These are phyloP conservation scores for Lepidopterella palustris DNA, from an alignment of 495 filamentous ascomycete species.

Conservation along the genomic window DNA sequence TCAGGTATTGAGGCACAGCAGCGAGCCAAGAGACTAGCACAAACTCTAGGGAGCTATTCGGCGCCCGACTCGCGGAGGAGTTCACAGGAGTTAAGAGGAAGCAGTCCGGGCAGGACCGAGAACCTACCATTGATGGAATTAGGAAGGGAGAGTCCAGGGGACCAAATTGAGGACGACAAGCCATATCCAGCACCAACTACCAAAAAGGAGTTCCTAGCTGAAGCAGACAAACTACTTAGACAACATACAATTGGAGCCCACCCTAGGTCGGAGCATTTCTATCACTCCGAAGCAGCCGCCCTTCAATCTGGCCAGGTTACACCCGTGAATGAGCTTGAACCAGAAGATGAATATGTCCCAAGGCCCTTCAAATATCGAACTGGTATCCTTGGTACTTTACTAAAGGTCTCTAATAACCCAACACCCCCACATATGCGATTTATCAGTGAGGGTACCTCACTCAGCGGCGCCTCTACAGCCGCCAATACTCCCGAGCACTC, in stretches of 20 bases:
- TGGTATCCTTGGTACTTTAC: conserved; percentile 68
- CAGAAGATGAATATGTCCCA: conserved; percentile 59
- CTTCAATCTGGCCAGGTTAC: conserved; percentile 53
- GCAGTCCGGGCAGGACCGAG: background rate
- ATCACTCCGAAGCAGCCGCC: conserved; percentile 5
- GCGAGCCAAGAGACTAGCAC: conserved; percentile 20
- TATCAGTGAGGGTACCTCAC: conserved; percentile 9
- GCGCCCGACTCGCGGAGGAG: conserved; percentile 21
- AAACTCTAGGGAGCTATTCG: conserved; percentile 19
- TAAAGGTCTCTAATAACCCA: conserved; percentile 57
- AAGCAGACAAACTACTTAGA: conserved; percentile 17
- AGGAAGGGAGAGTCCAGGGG: conserved; percentile 1
- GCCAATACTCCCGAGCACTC: conserved; percentile 34
- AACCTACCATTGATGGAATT: conserved; percentile 1
- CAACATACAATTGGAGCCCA: conserved; percentile 12
- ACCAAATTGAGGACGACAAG: conserved; percentile 15
- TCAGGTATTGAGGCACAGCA: conserved; percentile 22
- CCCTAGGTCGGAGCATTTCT: conserved; percentile 17
- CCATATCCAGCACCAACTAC: background rate
- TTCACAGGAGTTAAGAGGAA: conserved; percentile 7
- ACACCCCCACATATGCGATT: conserved; percentile 1
- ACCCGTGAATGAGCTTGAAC: conserved; percentile 52
- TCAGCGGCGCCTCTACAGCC: conserved; percentile 23
- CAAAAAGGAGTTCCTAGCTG: conserved; percentile 6
- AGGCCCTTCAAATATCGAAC: conserved; percentile 64